Percentiles rank a stretch among this genome's conserved stretches.
phyloP scores from a whole-genome alignment of 2,329 filamentous ascomycete species.

The Graphiopsis chlorocephala region DNA sequence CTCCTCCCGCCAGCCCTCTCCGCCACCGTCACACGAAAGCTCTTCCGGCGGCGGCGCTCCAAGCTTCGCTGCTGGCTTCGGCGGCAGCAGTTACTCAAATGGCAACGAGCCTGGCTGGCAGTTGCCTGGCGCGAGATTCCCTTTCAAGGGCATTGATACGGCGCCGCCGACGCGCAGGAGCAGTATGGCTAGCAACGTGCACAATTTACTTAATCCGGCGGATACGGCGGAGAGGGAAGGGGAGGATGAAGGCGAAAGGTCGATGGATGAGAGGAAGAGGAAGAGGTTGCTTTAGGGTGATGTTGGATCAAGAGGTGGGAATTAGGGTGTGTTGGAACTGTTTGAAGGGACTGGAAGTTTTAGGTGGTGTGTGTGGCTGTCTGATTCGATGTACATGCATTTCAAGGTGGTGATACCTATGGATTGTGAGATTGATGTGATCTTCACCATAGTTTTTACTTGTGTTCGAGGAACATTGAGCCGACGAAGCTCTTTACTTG shows the following conservation, averaged over 20 bases:
- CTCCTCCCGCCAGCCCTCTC: constrained; percentile 53
- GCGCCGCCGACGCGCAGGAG: constrained; percentile 64
- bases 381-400: background rate
- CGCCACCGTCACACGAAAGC: constrained; percentile 39
- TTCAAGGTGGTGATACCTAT: background rate
- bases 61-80: constrained; percentile 49
- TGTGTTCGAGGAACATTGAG: background rate
- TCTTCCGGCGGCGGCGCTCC: constrained; percentile 22
- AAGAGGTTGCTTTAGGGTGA: constrained; percentile 50
- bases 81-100: constrained; percentile 49
- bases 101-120: constrained; percentile 57
- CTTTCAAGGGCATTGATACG: constrained; percentile 50
- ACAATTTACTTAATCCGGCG: constrained; percentile 65
- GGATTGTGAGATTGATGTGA: background rate
- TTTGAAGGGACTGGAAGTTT: background rate
- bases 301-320: background rate
- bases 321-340: background rate
- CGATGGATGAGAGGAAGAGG: constrained; percentile 61
- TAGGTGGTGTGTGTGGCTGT: background rate
- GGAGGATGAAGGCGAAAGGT: constrained; percentile 59
- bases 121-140: constrained; percentile 50
- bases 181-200: constrained; percentile 70
- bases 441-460: background rate
- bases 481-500: no score
- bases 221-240: constrained; percentile 65